Conservation (phyloP, 208 protist species). For the Acanthamoeba lugdunensis region DNA sequence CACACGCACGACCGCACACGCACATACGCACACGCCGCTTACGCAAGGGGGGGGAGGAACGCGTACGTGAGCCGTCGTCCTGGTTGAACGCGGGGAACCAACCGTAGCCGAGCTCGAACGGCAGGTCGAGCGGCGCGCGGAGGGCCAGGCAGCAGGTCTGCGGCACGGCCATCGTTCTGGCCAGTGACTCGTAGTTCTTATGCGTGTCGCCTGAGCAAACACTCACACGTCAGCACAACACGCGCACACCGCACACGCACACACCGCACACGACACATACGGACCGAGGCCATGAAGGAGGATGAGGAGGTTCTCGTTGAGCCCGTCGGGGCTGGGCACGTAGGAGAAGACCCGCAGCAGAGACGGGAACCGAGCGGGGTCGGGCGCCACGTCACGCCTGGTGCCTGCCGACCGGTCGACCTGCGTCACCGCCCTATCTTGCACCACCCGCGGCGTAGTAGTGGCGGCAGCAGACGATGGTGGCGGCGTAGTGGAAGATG, state of each 20-base stretch:
- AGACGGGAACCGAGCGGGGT: neutral
- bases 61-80: slow-evolving; percentile 51
- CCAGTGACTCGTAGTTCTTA: slow-evolving; percentile 33
- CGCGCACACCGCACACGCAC: too few relatives aligned
- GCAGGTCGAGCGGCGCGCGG: slow-evolving; percentile 23
- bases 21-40: neutral
- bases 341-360: neutral
- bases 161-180: slow-evolving; percentile 30
- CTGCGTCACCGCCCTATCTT: neutral
- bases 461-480: neutral
- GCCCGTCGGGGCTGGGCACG: slow-evolving; percentile 48
- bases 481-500: neutral
- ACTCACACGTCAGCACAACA: neutral
- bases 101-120: slow-evolving; percentile 41
- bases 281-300: slow-evolving; percentile 53
- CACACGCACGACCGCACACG: neutral
- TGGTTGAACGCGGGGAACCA: slow-evolving; percentile 60
- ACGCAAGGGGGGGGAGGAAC: neutral
- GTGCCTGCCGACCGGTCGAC: neutral
- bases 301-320: slow-evolving; percentile 63
- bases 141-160: slow-evolving; percentile 53
- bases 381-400: neutral
- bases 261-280: too few relatives aligned
- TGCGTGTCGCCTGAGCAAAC: slow-evolving; percentile 16
- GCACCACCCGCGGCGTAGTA: neutral